Conservation (phyloP, 208 protist genomes). For the Herpetomonas muscarum region DNA sequence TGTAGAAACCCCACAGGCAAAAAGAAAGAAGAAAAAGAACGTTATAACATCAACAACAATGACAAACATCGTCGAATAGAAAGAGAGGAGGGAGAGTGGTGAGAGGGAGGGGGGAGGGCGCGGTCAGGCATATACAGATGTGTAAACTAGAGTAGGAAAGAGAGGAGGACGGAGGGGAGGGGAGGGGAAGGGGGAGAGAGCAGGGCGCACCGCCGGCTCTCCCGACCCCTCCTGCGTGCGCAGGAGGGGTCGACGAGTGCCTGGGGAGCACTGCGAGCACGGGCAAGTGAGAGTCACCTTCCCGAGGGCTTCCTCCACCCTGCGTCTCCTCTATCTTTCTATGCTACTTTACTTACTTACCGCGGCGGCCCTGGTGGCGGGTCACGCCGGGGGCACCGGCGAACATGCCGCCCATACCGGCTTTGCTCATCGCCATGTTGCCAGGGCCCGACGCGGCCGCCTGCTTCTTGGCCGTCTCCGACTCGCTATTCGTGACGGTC, state of each 20-base stretch:
- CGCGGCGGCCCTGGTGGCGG: conserved; percentile 79
- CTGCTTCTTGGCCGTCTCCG: conserved; percentile 86
- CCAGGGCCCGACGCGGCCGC: conserved; percentile 57
- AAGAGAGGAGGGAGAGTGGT: neutral
- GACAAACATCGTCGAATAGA: neutral
- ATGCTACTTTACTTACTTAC: conserved; percentile 40
- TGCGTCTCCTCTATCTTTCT: neutral
- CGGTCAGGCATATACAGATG: too few species aligned
- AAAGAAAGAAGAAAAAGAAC: neutral
- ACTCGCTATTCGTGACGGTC: conserved; percentile 96
- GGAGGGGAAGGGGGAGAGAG: too few species aligned
- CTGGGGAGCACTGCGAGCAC: too few species aligned
- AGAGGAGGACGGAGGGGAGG: neutral
- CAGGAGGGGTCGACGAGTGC: too few species aligned
- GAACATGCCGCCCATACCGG: conserved; percentile 92
- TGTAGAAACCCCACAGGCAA: conserved; percentile 3
- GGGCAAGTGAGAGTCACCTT: too few species aligned
- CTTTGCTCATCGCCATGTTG: conserved; percentile 84
- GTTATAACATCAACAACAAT: conserved; percentile 8
- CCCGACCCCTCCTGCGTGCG: too few species aligned
- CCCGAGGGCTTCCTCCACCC: too few species aligned
- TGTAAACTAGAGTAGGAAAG: neutral
- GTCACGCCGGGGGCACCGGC: conserved; percentile 82
- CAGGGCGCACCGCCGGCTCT: too few species aligned
- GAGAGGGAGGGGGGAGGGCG: neutral